Conservation (phyloP, 345 rosid species). For the Sonneratia caseolaris region DNA sequence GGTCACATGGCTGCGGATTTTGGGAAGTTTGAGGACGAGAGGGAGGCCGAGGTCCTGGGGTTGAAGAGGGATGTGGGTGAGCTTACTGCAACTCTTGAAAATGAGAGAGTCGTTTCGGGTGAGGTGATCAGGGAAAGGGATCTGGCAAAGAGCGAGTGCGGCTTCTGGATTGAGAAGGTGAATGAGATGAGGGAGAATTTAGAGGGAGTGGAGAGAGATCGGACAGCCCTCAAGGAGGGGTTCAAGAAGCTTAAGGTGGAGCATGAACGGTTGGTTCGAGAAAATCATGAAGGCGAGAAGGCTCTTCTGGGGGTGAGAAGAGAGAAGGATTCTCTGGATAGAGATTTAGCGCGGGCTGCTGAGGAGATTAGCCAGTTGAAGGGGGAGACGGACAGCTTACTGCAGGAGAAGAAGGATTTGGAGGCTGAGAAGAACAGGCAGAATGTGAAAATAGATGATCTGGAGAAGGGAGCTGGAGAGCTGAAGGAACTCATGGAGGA, state of each 20-base stretch:
- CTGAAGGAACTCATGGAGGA: slow-evolving; percentile 19
- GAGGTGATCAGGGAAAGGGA: slow-evolving; percentile 39
- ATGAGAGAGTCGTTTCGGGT: slow-evolving; percentile 19
- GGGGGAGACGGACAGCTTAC: slow-evolving; percentile 21
- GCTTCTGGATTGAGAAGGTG: slow-evolving; percentile 21
- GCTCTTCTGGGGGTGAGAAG: slow-evolving; percentile 14
- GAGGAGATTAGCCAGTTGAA: slow-evolving; percentile 26
- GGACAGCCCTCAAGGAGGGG: slow-evolving; percentile 17
- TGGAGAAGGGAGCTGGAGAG: slow-evolving; percentile 24
- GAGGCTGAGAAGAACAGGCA: slow-evolving; percentile 25
- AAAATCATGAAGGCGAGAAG: slow-evolving; percentile 21
- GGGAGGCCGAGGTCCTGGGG: slow-evolving; percentile 24
- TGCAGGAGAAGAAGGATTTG: slow-evolving; percentile 27
- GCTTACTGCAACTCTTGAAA: slow-evolving; percentile 22
- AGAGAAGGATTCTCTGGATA: slow-evolving; percentile 27
- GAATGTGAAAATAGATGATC: slow-evolving; percentile 18
- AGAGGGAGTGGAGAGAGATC: slow-evolving; percentile 30
- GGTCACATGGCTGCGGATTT: slow-evolving; percentile 25
- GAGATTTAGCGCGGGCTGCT: slow-evolving; percentile 16
- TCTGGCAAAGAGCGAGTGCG: slow-evolving; percentile 19
- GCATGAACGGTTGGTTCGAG: slow-evolving; percentile 21
- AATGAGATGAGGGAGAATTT: slow-evolving; percentile 24
- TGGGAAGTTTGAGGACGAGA: slow-evolving; percentile 25
- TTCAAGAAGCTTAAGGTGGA: slow-evolving; percentile 25
- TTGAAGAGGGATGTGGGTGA: slow-evolving; percentile 25